Evolutionary conservation across 257 asterid species (phyloP).

Genomic region (Linderniella brevidens): DNA sequence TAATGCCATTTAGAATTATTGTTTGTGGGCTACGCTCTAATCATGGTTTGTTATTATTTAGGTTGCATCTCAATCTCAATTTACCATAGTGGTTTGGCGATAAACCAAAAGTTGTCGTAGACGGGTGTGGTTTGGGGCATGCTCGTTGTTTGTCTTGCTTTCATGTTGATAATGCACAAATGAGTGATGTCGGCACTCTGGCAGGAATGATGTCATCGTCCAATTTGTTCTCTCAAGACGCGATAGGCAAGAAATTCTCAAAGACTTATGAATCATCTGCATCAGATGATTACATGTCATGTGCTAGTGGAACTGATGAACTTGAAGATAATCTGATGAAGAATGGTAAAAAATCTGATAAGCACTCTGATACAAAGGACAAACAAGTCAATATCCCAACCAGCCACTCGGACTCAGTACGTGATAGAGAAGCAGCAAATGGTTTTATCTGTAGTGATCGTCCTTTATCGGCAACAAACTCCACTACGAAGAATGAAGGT

Average conservation of each 20-base stretch:
- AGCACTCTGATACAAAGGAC: slow-evolving; percentile 14
- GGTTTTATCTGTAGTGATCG: slow-evolving; percentile 19
- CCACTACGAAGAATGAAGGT: slow-evolving; percentile 24
- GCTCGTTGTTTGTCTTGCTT: slow-evolving; percentile 59
- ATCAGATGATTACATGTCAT: slow-evolving; percentile 34
- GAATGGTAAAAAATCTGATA: slow-evolving; percentile 13
- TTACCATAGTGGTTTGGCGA: too few relatives aligned
- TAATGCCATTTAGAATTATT: too few relatives aligned
- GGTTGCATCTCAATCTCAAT: slow-evolving; percentile 20
- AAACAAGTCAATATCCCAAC: slow-evolving; percentile 18
- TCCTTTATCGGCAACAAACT: slow-evolving; percentile 12
- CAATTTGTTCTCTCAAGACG: slow-evolving; percentile 38
- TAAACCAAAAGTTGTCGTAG: slow-evolving; percentile 19
- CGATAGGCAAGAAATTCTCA: slow-evolving; percentile 26
- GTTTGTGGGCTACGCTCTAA: too few relatives aligned
- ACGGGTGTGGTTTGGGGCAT: slow-evolving; percentile 55
- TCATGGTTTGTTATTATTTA: too few relatives aligned
- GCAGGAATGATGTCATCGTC: slow-evolving; percentile 4
- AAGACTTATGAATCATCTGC: slow-evolving; percentile 37
- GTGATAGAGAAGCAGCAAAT: slow-evolving; percentile 17
- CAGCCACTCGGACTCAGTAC: slow-evolving; percentile 17
- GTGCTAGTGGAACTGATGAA: slow-evolving; percentile 28
- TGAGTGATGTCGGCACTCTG: slow-evolving; percentile 26
- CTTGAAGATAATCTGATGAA: slow-evolving; percentile 17
- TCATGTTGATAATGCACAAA: slow-evolving; percentile 32